These are phyloP conservation scores for Penicillium corylophilum DNA, from an alignment of 2,329 filamentous ascomycete genomes.

Conservation along the genomic window DNA sequence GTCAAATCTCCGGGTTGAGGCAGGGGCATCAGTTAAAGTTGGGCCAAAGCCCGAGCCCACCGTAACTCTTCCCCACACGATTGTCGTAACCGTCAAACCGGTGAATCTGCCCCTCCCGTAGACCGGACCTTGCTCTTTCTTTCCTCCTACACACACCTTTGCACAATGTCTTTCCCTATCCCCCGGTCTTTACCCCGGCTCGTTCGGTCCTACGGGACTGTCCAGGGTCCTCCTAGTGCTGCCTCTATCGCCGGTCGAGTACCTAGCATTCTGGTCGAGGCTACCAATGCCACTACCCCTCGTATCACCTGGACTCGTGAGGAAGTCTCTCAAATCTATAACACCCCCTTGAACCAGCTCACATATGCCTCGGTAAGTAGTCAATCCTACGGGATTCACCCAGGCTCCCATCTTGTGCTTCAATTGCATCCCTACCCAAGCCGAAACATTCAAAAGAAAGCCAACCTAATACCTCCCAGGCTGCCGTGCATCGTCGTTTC, in stretches of 20 bases:
- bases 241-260: conserved; percentile 33
- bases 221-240: conserved; percentile 35
- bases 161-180: conserved; percentile 30
- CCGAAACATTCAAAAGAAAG: not conserved
- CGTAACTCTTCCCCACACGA: conserved; percentile 1
- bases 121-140: not conserved
- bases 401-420: not conserved
- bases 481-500: conserved; percentile 76
- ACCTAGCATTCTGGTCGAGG: conserved; percentile 35
- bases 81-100: conserved; percentile 15
- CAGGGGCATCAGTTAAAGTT: conserved; percentile 6
- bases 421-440: not conserved
- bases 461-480: conserved; percentile 49
- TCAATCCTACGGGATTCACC: conserved; percentile 4
- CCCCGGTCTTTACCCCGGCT: conserved; percentile 30
- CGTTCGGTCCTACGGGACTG: conserved; percentile 40
- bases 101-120: conserved; percentile 12
- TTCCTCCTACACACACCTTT: not conserved
- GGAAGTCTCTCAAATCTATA: conserved; percentile 78
- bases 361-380: conserved; percentile 68
- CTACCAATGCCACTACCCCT: conserved; percentile 44
- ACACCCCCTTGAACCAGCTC: conserved; percentile 77
- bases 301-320: conserved; percentile 77
- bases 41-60: not conserved
- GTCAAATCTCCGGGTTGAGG: no score